Evolutionary conservation across 2,329 filamentous ascomycete genomes (phyloP), one percentile per base, ranked within the genome.

Genomic region (Lachnellula willkommii): DNA sequence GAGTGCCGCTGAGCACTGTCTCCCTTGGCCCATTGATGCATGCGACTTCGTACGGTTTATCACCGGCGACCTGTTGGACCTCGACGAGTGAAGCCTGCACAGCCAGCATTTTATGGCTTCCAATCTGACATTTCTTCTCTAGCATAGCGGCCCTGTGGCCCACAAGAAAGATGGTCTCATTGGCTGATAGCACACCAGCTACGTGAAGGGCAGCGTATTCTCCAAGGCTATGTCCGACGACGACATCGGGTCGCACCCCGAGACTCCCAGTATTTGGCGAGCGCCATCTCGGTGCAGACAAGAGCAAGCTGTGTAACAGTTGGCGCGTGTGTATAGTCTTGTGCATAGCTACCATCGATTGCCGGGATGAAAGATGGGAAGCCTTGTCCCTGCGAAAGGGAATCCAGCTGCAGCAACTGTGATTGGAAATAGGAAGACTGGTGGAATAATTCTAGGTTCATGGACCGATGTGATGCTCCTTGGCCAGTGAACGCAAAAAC

Each of bases 11-110:
- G 15, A 93, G 75, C 2, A 93, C 89, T 8, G 84, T 90, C 67
- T 90, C 87, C 50, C 82, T 77, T 0, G 85, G 84, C 0, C 85
- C 83, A 63, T 94, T 94, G 69, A 90, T 79, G 73, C 89, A 94
- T 14, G 89, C 85, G 51, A 77, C 66, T 7, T 69, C 72, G 64
- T 42, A 50, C 36, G 69, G 68, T 14, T 84, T 77, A 17, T 26
- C 39, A 6, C 28, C 58, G 79, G 72, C 11, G 52, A 77, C 77
- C 22, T 79, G 75, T 47, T 72, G 76, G 58, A 83, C 80, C 4
- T 77, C 78, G 20, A 77, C 77, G 57, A 81, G 76, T 50, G 83
- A 75, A 0, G 66, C 71, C 5, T 67, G 66, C 0, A 85, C 79
- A 11, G 80, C 79, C 32, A 87, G 68, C 83, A 87, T 87, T 28